Conservation (phyloP, 345 rosid species). For the Combretum micranthum region DNA sequence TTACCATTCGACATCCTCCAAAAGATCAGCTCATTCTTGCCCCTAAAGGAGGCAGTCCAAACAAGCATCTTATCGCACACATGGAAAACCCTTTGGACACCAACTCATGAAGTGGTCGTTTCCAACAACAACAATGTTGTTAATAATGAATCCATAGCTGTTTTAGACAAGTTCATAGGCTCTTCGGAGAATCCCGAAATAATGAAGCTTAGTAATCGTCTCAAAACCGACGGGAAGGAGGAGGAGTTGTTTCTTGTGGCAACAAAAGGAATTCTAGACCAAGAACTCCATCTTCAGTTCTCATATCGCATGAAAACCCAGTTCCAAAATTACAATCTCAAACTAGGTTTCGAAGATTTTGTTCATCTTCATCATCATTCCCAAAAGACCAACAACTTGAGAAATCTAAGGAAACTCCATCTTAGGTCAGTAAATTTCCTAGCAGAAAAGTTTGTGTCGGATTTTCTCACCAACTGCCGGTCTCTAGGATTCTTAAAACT, state of each 20-base stretch:
- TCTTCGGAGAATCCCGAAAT: constrained; percentile 8
- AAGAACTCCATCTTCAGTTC: constrained; percentile 13
- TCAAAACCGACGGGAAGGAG: neutral
- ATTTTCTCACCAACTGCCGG: constrained; percentile 8
- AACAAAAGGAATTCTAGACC: constrained; percentile 10
- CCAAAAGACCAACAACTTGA: neutral
- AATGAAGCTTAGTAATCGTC: neutral
- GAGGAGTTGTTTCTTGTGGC: constrained; percentile 7
- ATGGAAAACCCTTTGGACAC: constrained; percentile 15
- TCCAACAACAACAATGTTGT: neutral
- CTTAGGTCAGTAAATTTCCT: constrained; percentile 4
- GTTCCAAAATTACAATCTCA: neutral
- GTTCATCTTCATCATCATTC: neutral
- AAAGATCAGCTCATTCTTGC: constrained; percentile 5
- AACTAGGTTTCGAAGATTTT: neutral
- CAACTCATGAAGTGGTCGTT: neutral
- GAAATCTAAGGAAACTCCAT: constrained; percentile 10
- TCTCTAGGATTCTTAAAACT: constrained; percentile 10
- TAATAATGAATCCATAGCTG: neutral
- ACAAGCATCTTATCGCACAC: constrained; percentile 9
- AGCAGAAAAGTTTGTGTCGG: constrained; percentile 1
- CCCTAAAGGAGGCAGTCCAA: constrained; percentile 5
- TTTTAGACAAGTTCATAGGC: neutral
- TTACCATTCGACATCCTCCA: constrained; percentile 13
- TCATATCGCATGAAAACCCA: neutral